Conservation (phyloP, 805 yeast species). For the Danielia oregonensis region DNA sequence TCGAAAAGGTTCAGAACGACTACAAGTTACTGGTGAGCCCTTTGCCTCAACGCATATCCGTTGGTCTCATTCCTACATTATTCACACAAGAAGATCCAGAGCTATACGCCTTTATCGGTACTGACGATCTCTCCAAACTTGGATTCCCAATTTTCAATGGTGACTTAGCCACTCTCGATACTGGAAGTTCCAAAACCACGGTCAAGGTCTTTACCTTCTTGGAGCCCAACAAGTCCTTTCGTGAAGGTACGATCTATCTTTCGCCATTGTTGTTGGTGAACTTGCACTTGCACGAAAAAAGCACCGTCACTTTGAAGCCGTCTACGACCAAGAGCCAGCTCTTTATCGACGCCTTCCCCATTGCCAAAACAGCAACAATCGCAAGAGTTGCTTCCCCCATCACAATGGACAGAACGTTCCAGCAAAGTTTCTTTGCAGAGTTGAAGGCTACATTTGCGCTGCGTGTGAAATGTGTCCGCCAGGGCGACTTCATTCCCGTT, state of each 20-base stretch:
- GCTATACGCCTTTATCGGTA: slow-evolving; percentile 38
- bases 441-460: slow-evolving; percentile 60
- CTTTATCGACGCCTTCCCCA: slow-evolving; percentile 32
- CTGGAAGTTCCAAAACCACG: slow-evolving; percentile 14
- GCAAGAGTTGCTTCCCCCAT: slow-evolving; percentile 67
- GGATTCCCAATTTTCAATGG: slow-evolving; percentile 66
- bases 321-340: slow-evolving; percentile 4
- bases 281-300: slow-evolving; percentile 31
- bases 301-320: slow-evolving; percentile 19
- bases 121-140: slow-evolving; percentile 46
- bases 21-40: slow-evolving; percentile 24
- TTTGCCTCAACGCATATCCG: slow-evolving; percentile 24
- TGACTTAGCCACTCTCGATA: slow-evolving; percentile 46
- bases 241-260: slow-evolving; percentile 41
- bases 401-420: slow-evolving; percentile 61
- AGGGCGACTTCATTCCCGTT: slow-evolving; percentile 73
- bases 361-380: slow-evolving; percentile 63
- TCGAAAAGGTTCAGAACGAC: slow-evolving; percentile 6
- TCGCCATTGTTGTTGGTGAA: slow-evolving; percentile 63
- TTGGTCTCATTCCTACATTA: slow-evolving; percentile 15
- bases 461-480: slow-evolving; percentile 52
- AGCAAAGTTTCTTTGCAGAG: slow-evolving; percentile 56
- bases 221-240: slow-evolving; percentile 52
- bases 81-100: slow-evolving; percentile 35
- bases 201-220: slow-evolving; percentile 55